These are phyloP conservation scores for Globisporangium echinulatum DNA, from an alignment of 352 stramenopile species.

Conservation along the genomic window DNA sequence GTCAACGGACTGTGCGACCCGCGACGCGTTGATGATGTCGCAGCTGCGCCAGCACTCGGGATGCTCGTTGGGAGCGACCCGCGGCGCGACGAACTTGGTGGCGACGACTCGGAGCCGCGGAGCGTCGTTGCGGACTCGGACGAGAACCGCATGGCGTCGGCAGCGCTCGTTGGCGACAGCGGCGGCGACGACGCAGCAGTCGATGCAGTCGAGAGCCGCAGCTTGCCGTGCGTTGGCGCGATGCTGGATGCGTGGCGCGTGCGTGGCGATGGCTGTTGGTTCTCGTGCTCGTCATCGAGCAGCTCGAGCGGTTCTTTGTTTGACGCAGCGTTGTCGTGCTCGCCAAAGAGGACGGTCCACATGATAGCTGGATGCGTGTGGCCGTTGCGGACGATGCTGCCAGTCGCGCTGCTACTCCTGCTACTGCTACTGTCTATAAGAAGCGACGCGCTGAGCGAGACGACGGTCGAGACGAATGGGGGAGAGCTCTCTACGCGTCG, in stretches of 20 bases:
- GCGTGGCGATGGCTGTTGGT: slow-evolving; percentile 12
- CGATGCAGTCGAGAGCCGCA: slow-evolving; percentile 13
- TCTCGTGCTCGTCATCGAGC: slow-evolving; percentile 12
- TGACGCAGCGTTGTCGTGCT: slow-evolving; percentile 24
- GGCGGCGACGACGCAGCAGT: slow-evolving; percentile 14
- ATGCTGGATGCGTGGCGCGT: slow-evolving; percentile 1
- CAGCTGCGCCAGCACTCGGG: background rate
- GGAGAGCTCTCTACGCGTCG: too few relatives aligned
- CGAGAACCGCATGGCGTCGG: slow-evolving; percentile 10
- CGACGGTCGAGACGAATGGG: too few relatives aligned
- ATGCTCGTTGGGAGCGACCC: slow-evolving; percentile 1
- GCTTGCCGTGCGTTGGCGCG: background rate
- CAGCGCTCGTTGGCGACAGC: slow-evolving; percentile 7
- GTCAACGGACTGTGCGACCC: slow-evolving; percentile 1
- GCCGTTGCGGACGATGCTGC: too few relatives aligned
- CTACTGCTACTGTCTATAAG: background rate
- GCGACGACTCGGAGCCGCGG: slow-evolving; percentile 11
- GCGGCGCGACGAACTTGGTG: slow-evolving; percentile 7
- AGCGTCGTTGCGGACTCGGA: slow-evolving; percentile 9
- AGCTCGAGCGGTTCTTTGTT: slow-evolving; percentile 2
- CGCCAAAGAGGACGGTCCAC: slow-evolving; percentile 61
- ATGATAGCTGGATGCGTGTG: slow-evolving; percentile 11
- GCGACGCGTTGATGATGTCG: slow-evolving; percentile 9
- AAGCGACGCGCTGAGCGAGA: too few relatives aligned
- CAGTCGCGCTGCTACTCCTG: background rate